Evolutionary conservation across 2,329 filamentous ascomycete genomes (phyloP), one percentile per base, ranked within the genome.

Genomic region (Ophiostoma populinum): DNA sequence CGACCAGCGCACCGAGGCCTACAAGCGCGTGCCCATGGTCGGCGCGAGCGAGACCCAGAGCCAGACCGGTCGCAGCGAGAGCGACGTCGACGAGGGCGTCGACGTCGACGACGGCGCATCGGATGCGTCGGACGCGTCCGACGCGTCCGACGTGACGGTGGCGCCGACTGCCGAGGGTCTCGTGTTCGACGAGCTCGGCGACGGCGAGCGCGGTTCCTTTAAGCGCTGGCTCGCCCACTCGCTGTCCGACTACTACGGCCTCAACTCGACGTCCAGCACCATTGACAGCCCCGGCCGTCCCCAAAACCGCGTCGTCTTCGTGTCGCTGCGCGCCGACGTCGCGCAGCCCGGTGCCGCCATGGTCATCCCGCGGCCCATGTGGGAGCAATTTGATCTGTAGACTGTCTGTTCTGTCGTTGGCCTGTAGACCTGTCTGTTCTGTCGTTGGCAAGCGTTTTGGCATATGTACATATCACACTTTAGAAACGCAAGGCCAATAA

Each of bases 151-250:
- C 30, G 24, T 20, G 19, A 32, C 30, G 6, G 24, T 32, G 7
- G 21, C 30, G 13, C 30, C 30, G 3, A 17, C 30, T 9, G 19
- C 19, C 19, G 30, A 57, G n/a, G 67, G 66, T 10, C 58, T 92
- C 59, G 67, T 95, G 7, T 85, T 92, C 52, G 81, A 94, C 54
- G 77, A 75, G 30, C 60, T 77, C 22, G 79, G 74, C 12, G 74
- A 79, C 38, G 83, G 86, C 47, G 73, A 75, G 40, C 70, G 73
- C 7, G 80, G 80, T 33, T 70, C 77, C 4, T 94, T 93, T 59
- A 85, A 81, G 76, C 80, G 87, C 43, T 95, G 86, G 80, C 70
- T 95, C 36, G 82, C 92, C 1, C 86, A 95, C 55, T 80, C 81
- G 39, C 86, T 95, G 43, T 87, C 82, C 8, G 72, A 78, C 26